These are phyloP conservation scores for Chloroidium sp. DNA, from an alignment of 163 green algal species.

Conservation along the genomic window DNA sequence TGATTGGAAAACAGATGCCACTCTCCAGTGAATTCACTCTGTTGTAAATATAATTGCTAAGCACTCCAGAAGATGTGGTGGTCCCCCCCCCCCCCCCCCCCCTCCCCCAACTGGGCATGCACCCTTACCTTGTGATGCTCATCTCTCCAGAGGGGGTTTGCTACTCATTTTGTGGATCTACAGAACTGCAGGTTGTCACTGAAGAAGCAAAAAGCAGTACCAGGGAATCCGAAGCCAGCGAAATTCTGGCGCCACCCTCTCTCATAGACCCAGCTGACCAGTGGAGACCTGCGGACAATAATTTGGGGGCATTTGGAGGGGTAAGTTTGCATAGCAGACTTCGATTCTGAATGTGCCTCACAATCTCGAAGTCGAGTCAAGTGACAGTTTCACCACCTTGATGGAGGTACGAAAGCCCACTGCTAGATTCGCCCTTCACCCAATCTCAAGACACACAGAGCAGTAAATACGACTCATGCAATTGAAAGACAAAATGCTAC, in stretches of 20 bases:
- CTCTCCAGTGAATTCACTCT: neutral
- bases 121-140: no score
- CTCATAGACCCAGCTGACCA: conserved; percentile 87
- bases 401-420: neutral
- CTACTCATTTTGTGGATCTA: conserved; percentile 4
- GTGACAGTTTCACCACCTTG: neutral
- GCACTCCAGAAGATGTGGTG: no score
- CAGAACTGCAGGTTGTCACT: neutral
- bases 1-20: neutral
- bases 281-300: conserved; percentile 31
- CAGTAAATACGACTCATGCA: neutral
- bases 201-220: neutral
- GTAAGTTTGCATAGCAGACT: neutral
- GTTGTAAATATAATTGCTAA: neutral
- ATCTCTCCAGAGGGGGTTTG: neutral
- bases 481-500: conserved; percentile 7
- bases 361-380: neutral
- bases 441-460: neutral
- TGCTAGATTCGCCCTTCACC: neutral
- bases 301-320: neutral
- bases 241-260: conserved; percentile 91
- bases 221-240: conserved; percentile 69
- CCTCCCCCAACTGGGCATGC: no score
- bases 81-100: no score
- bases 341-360: neutral